Conservation (phyloP, 305 asterid genomes). For the Fraxinus nigra region DNA sequence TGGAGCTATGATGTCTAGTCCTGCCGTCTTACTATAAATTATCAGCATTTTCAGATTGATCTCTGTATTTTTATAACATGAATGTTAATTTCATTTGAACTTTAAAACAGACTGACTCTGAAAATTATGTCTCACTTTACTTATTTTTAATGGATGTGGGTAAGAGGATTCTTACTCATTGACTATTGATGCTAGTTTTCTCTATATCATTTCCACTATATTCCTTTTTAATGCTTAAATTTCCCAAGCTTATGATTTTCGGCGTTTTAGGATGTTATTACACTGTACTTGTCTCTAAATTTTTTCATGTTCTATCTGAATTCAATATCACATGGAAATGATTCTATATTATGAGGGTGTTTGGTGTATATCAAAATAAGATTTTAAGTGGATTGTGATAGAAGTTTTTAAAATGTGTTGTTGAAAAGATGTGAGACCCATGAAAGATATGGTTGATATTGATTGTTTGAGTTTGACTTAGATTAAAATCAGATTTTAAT, state of each 20-base stretch:
- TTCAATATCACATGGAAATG: not conserved
- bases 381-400: no score
- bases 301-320: not conserved
- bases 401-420: no score
- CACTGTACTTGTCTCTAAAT: not conserved
- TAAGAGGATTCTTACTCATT: slow-evolving; percentile 1
- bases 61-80: not conserved
- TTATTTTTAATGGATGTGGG: not conserved
- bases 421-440: no score
- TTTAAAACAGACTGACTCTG: not conserved
- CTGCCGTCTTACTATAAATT: not conserved
- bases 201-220: not conserved
- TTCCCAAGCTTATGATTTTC: not conserved
- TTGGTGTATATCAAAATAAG: no score
- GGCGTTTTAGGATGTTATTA: not conserved
- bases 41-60: not conserved
- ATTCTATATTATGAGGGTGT: not conserved
- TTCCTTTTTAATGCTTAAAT: not conserved
- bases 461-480: no score
- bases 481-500: no score
- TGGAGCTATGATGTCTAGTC: slow-evolving; percentile 10
- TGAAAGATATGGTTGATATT: no score
- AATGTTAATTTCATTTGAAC: not conserved
- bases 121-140: not conserved
- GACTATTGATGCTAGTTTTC: slow-evolving; percentile 2